phyloP scores from a whole-genome alignment of 2,329 filamentous ascomycete genomes.

The Xylariaceae sp. region DNA sequence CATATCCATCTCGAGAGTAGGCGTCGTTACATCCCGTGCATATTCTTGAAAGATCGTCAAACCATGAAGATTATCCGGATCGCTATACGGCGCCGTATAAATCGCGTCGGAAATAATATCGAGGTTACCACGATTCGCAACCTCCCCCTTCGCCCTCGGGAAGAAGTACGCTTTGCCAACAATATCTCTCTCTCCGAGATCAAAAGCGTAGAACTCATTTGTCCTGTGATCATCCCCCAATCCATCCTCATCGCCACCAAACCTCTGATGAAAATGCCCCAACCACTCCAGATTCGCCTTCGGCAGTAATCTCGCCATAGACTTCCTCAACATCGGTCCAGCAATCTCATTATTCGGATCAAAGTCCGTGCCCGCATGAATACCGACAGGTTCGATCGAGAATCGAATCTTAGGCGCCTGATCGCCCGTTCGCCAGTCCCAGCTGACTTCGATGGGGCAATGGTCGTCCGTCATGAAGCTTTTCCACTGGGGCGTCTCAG shows the following conservation, averaged over 20 bases:
- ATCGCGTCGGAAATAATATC: constrained; percentile 9
- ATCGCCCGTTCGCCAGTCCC: constrained; percentile 8
- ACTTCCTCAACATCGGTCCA: constrained; percentile 6
- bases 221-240: constrained; percentile 1
- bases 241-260: too few species aligned
- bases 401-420: constrained; percentile 8
- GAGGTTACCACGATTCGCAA: constrained; percentile 1
- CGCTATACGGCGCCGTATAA: constrained; percentile 2
- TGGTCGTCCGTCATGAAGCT: constrained; percentile 6
- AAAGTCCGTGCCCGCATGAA: constrained; percentile 5
- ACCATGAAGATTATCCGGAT: constrained; percentile 1
- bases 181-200: constrained; percentile 5
- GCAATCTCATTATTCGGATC: constrained; percentile 9
- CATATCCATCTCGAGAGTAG: constrained; percentile 7
- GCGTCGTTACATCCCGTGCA: background rate
- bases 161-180: constrained; percentile 11
- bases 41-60: constrained; percentile 9
- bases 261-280: background rate
- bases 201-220: constrained; percentile 10
- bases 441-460: background rate
- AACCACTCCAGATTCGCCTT: constrained; percentile 12
- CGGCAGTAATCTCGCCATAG: background rate
- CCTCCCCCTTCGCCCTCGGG: constrained; percentile 1
- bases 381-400: constrained; percentile 13
- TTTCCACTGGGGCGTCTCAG: background rate